Conservation (phyloP, 352 stramenopile genomes). For the Pythium phragmitis region DNA sequence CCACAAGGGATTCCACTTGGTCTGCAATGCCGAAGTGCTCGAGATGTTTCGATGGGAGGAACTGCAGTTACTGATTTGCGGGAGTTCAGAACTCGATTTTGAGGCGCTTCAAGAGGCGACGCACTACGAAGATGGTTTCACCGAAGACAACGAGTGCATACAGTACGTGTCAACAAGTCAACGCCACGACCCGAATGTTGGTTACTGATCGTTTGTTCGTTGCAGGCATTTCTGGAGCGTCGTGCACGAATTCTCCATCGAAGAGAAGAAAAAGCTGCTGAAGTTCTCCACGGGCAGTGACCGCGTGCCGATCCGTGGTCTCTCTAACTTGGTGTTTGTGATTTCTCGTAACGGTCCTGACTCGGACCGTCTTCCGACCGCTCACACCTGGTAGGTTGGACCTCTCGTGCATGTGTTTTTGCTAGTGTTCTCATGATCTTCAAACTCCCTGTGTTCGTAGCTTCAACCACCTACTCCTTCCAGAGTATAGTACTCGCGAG, state of each 20-base stretch:
- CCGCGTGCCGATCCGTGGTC: constrained; percentile 76
- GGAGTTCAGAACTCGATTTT: constrained; percentile 74
- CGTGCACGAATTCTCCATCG: constrained; percentile 71
- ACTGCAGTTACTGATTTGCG: constrained; percentile 73
- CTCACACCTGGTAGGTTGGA: constrained; percentile 74
- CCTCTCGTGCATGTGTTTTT: background rate
- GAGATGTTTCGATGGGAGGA: constrained; percentile 83
- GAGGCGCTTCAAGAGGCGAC: constrained; percentile 71
- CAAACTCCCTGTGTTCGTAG: constrained; percentile 26
- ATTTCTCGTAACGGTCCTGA: constrained; percentile 85
- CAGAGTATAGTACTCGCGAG: constrained; percentile 70
- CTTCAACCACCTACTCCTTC: constrained; percentile 89
- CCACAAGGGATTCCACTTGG: constrained; percentile 71
- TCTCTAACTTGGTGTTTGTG: constrained; percentile 80
- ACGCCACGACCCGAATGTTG: background rate
- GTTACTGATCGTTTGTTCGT: background rate
- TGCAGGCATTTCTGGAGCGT: constrained; percentile 78
- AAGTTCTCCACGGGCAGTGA: constrained; percentile 87
- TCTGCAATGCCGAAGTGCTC: constrained; percentile 70
- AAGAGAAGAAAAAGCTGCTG: constrained; percentile 86
- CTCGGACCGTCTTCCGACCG: constrained; percentile 77
- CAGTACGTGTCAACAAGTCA: constrained; percentile 30
- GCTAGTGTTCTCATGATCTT: constrained; percentile 7
- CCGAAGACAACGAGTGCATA: constrained; percentile 59
- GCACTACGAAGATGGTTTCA: constrained; percentile 78